phyloP scores from a whole-genome alignment of 2,329 filamentous ascomycete species.

The Teratosphaeria nubilosa region DNA sequence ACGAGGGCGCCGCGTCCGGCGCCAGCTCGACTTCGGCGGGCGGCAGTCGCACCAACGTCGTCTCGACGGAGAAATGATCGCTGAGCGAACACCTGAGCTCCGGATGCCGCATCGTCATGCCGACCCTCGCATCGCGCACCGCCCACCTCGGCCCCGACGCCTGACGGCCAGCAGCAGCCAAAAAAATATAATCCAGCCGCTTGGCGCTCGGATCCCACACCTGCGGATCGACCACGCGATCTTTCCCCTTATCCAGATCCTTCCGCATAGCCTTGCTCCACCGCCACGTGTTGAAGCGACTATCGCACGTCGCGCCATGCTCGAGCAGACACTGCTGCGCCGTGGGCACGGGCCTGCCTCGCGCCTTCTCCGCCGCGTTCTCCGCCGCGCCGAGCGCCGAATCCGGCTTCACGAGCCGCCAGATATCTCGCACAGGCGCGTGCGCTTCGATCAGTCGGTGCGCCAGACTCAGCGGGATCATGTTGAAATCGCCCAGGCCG shows the following conservation, averaged over 20 bases:
- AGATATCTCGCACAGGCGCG: slow-evolving; percentile 69
- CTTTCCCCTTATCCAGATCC: slow-evolving; percentile 53
- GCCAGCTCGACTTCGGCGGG: neutral
- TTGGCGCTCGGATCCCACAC: slow-evolving; percentile 67
- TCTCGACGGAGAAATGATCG: slow-evolving; percentile 88
- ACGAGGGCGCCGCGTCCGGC: neutral
- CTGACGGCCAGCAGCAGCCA: slow-evolving; percentile 39
- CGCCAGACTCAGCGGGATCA: slow-evolving; percentile 76
- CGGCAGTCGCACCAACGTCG: slow-evolving; percentile 54
- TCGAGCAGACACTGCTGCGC: slow-evolving; percentile 66
- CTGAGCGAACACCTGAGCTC: slow-evolving; percentile 75
- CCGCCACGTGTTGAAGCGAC: slow-evolving; percentile 82
- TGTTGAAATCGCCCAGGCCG: slow-evolving; percentile 90
- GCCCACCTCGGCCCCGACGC: slow-evolving; percentile 46
- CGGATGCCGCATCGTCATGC: slow-evolving; percentile 74
- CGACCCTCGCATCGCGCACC: slow-evolving; percentile 60
- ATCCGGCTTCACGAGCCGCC: slow-evolving; percentile 74
- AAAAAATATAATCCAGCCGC: slow-evolving; percentile 89
- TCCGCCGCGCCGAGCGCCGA: slow-evolving; percentile 68
- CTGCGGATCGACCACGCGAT: slow-evolving; percentile 55
- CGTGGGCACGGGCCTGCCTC: slow-evolving; percentile 58
- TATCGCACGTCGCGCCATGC: slow-evolving; percentile 84
- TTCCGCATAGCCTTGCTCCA: slow-evolving; percentile 67
- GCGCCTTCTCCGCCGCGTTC: slow-evolving; percentile 55
- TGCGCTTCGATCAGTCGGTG: slow-evolving; percentile 74